Base-by-base conservation (phyloP, 2,329 filamentous ascomycete genomes). In the Elsinoe arachidis region DNA sequence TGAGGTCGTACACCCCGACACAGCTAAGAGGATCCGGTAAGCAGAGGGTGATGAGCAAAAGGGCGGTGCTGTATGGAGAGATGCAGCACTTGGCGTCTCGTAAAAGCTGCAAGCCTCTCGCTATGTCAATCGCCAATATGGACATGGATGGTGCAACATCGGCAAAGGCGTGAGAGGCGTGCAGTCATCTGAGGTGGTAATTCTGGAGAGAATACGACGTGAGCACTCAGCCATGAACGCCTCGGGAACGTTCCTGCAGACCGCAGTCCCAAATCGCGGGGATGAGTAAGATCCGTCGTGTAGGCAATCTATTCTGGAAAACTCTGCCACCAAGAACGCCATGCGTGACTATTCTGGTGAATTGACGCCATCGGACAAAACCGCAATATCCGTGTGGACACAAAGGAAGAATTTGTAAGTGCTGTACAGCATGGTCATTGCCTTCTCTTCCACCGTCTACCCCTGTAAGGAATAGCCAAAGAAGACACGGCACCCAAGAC, bases 401-500 rank as follows among this genome's bases (percentile, higher is more conserved):
- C 12, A 35, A 15, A n/a, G 30, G n/a, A 51, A 51, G 11, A n/a
- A 51, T 23, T 12, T 15, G 46, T 17, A 46, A 46, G 41, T 19
- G 41, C 26, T 77, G 74, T 77, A 72, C 72, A 69, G 66, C 72
- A 30, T 73, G 72, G 74, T 76, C 74, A 76, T 76, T 77, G 74
- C 74, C 74, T 66, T 74, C 72, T 70, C 73, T 70, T 65, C 72
- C 72, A 76, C 65, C 30, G 17, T 23, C 33, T 35, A 61, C 59
- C 17, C 19, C 54, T 17, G 47, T 59, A 57, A 59, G 62, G 52
- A 63, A 67, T 44, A 64, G 41, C 46, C 14, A 39, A 53, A 30
- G 64, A 64, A 73, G 72, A 65, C 72, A 75, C 73, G 75, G 74
- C 74, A 77, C 74, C 74, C 74, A 77, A 76, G 73, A 76, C 71